Evolutionary conservation across 805 yeast species (phyloP).

Genomic region (Wickerhamomyces alni): DNA sequence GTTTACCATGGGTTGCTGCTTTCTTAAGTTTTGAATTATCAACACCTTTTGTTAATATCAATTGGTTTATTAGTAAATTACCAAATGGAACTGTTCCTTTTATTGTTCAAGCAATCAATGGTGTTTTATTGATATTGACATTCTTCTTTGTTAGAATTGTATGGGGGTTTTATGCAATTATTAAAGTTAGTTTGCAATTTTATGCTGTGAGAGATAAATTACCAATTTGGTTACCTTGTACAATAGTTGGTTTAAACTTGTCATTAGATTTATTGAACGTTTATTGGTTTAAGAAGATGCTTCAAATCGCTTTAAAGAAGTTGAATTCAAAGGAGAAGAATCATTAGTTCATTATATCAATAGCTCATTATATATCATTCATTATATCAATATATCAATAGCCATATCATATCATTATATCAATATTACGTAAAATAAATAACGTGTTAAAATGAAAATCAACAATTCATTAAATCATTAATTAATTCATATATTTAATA

Average conservation of each 20-base stretch:
- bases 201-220: slow-evolving; percentile 35
- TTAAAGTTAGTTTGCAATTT: slow-evolving; percentile 42
- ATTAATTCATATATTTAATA: background rate
- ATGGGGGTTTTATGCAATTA: slow-evolving; percentile 82
- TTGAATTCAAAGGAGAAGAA: slow-evolving; percentile 8
- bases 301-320: slow-evolving; percentile 61
- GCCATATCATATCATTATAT: too few relatives aligned
- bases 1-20: slow-evolving; percentile 75
- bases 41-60: slow-evolving; percentile 90
- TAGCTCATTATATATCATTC: too few relatives aligned
- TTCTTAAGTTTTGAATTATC: slow-evolving; percentile 83
- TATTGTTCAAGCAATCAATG: slow-evolving; percentile 56
- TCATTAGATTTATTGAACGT: slow-evolving; percentile 65
- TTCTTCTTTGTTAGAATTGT: slow-evolving; percentile 76
- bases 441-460: background rate
- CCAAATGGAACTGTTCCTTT: slow-evolving; percentile 62
- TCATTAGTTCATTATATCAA: too few relatives aligned
- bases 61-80: slow-evolving; percentile 82
- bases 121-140: slow-evolving; percentile 56
- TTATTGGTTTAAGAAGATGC: slow-evolving; percentile 87
- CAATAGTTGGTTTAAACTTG: slow-evolving; percentile 52
- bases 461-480: background rate
- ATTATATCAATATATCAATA: too few relatives aligned
- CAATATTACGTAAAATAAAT: background rate
- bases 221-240: slow-evolving; percentile 40